Base-by-base conservation (phyloP, 2,329 filamentous ascomycete genomes). In the Sclerotinia borealis region DNA sequence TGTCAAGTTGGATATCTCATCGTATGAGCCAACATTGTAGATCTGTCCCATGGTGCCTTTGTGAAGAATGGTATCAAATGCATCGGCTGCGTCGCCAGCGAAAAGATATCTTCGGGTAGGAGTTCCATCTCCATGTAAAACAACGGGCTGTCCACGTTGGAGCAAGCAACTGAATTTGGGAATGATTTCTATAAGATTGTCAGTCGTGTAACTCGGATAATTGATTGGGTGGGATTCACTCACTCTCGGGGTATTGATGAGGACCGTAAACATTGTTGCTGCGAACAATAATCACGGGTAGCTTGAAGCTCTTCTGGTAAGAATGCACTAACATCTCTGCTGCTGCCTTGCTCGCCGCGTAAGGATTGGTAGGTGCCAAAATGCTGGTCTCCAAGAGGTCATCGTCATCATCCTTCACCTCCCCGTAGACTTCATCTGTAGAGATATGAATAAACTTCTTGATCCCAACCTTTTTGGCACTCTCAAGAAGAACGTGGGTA, bases 241-340 rank as follows among this genome's bases (percentile, higher is more conserved):
- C 77, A 92, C 90, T 92, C 77, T 93, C 90, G 0, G 90, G 90
- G 74, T 88, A 92, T 74, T 93, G 90, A 73, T 93, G 89, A 27
- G 91, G 91, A 0, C 91, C 91, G 71, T 93, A 95, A 36, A 93
- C 89, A 71, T 95, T 93, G 78, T 93, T 93, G 74, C 89, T 89
- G 56, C 90, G 83, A 34, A 93, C 88, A 69, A 93, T 90, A 67
- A 93, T 91, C 59, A 86, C 85, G 1, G 90, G 90, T 15, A 95
- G 80, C 75, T 89, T 89, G 80, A 92, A 93, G 75, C 87, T 91
- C 78, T 90, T 92, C 73, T 88, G 83, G 74, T 93, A 95, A n/a
- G 90, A 91, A 74, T 89, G 87, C n/a, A 93, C 89, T 72, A 91
- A 81, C 89, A 92, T 92, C 77, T 93, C 90, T 7, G 90, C 90